Conservation (phyloP, 2,329 filamentous ascomycete genomes). For the Coniella vitis region DNA sequence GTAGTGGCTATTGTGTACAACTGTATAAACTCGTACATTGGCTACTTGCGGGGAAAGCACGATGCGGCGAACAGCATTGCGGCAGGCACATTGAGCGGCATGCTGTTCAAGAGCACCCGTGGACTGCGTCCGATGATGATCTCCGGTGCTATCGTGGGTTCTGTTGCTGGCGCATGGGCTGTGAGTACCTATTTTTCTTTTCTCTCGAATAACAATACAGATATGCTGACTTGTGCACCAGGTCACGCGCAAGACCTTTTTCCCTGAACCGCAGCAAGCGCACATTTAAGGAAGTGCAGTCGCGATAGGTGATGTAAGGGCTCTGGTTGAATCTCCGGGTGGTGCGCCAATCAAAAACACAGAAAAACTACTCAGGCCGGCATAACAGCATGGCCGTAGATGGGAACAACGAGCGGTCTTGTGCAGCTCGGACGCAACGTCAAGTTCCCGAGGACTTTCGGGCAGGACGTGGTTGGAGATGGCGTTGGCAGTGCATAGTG, state of each 20-base stretch:
- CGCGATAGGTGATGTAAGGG: not conserved
- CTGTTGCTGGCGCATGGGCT: conserved; percentile 80
- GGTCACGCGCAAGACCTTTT: conserved; percentile 22
- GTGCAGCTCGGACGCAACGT: not conserved
- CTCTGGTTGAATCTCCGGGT: no score
- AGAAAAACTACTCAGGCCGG: no score
- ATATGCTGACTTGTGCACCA: conserved; percentile 6
- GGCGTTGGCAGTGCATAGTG: conserved; percentile 17
- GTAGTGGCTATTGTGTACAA: conserved; percentile 97
- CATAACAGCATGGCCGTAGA: no score
- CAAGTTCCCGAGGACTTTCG: no score
- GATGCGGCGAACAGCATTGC: conserved; percentile 83
- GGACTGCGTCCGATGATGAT: conserved; percentile 90
- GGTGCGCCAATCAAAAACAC: no score
- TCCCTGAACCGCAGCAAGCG: conserved; percentile 14
- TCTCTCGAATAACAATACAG: no score
- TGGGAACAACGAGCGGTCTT: no score
- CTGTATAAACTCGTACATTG: conserved; percentile 78
- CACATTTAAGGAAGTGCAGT: not conserved
- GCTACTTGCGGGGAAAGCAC: conserved; percentile 73
- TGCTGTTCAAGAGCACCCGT: conserved; percentile 93
- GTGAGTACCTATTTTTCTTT: conserved; percentile 50
- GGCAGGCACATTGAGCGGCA: conserved; percentile 81
- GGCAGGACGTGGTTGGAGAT: not conserved
- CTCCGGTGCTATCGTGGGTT: conserved; percentile 81